Conservation (phyloP, 2,329 filamentous ascomycete species). For the Beauveria sp. region DNA sequence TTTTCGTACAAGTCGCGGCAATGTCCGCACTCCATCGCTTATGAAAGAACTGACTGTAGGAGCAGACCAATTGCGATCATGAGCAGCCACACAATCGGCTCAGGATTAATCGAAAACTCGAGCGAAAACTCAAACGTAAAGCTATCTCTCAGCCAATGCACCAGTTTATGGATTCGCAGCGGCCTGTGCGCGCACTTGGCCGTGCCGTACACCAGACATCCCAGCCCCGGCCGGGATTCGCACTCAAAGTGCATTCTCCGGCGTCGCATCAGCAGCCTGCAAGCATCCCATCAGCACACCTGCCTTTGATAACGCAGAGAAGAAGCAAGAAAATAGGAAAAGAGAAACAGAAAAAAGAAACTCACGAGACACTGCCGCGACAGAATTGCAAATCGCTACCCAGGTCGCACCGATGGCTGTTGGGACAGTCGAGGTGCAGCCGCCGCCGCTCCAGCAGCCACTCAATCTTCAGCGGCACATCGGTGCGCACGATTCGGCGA, state of each 20-base stretch:
- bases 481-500: slow-evolving; percentile 57
- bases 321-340: too few relatives aligned
- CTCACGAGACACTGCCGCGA: slow-evolving; percentile 50
- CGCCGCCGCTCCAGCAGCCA: slow-evolving; percentile 60
- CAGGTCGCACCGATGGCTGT: slow-evolving; percentile 47
- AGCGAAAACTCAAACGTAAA: slow-evolving; percentile 39
- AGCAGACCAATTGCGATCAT: too few relatives aligned
- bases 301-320: too few relatives aligned
- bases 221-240: slow-evolving; percentile 47
- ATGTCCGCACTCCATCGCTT: too few relatives aligned
- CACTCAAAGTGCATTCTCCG: slow-evolving; percentile 55
- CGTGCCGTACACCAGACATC: slow-evolving; percentile 48
- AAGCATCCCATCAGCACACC: neutral
- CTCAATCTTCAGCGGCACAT: slow-evolving; percentile 56
- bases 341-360: slow-evolving; percentile 6
- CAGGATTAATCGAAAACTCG: too few relatives aligned
- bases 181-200: slow-evolving; percentile 36
- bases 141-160: slow-evolving; percentile 35
- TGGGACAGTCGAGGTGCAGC: slow-evolving; percentile 59
- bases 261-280: slow-evolving; percentile 49
- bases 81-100: too few relatives aligned
- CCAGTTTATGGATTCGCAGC: slow-evolving; percentile 36
- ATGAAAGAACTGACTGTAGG: too few relatives aligned
- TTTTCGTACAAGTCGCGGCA: too few relatives aligned
- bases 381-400: slow-evolving; percentile 54